Evolutionary conservation across 129 eudicot species (phyloP).

Genomic region (Erigeron canadensis): DNA sequence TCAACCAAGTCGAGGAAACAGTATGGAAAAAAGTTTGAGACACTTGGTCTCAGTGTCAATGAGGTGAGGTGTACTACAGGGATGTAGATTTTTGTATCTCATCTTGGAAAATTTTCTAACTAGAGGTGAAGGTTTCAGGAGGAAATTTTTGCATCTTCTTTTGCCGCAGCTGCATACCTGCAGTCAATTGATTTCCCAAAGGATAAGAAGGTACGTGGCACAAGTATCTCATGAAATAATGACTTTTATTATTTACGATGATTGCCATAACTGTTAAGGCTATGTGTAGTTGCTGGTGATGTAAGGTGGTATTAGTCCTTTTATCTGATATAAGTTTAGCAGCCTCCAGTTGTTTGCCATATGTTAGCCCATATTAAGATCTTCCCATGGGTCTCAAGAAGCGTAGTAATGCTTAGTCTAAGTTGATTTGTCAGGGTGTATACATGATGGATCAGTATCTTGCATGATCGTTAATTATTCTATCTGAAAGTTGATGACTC

Average conservation of each 20-base stretch:
- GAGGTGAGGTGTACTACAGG: constrained; percentile 56
- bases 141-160: constrained; percentile 98
- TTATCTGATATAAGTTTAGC: constrained; percentile 3
- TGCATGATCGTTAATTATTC: constrained; percentile 1
- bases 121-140: constrained; percentile 63
- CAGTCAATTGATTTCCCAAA: constrained; percentile 91
- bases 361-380: neutral
- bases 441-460: neutral
- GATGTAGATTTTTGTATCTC: constrained; percentile 10
- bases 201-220: constrained; percentile 73
- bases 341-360: neutral
- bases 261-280: neutral
- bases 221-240: constrained; percentile 5
- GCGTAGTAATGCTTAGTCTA: neutral
- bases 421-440: neutral
- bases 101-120: constrained; percentile 28
- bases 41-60: constrained; percentile 87
- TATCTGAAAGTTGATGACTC: neutral
- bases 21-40: constrained; percentile 93
- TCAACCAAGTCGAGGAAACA: constrained; percentile 98
- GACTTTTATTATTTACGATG: neutral
- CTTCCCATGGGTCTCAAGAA: neutral
- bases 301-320: neutral
- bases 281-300: constrained; percentile 7
- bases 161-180: constrained; percentile 98